Percentiles rank a stretch among this genome's conserved stretches.
Conservation (phyloP, 2,329 filamentous ascomycete species). For the Fusarium algeriense region DNA sequence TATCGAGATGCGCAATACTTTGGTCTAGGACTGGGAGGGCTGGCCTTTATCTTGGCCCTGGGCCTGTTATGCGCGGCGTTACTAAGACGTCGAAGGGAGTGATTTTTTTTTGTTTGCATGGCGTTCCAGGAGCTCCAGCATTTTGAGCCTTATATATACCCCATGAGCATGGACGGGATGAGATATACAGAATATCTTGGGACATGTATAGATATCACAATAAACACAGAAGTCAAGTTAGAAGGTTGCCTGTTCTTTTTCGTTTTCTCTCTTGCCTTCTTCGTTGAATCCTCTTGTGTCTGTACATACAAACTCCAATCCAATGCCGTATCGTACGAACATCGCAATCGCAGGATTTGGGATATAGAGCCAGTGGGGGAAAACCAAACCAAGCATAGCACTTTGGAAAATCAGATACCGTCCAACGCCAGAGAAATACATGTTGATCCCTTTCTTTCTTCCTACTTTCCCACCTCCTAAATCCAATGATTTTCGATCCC, state of each 20-base stretch:
- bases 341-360: slow-evolving; percentile 26
- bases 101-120: slow-evolving; percentile 6
- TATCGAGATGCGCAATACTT: slow-evolving; percentile 46
- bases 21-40: slow-evolving; percentile 37
- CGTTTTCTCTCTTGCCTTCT: slow-evolving; percentile 44
- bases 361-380: slow-evolving; percentile 38
- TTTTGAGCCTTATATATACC: slow-evolving; percentile 36
- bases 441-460: slow-evolving; percentile 33
- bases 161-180: slow-evolving; percentile 11
- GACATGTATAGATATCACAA: slow-evolving; percentile 8
- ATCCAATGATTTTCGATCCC: slow-evolving; percentile 13
- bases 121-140: slow-evolving; percentile 1
- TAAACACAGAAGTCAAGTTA: slow-evolving; percentile 16
- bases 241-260: slow-evolving; percentile 38
- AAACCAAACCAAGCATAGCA: slow-evolving; percentile 40
- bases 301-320: slow-evolving; percentile 48
- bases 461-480: slow-evolving; percentile 23
- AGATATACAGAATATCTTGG: background rate
- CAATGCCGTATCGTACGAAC: slow-evolving; percentile 40
- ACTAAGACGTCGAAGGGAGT: slow-evolving; percentile 35
- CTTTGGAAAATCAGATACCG: slow-evolving; percentile 38
- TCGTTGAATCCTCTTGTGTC: slow-evolving; percentile 42
- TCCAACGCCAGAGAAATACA: slow-evolving; percentile 44
- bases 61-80: slow-evolving; percentile 33
- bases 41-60: slow-evolving; percentile 40